Base-by-base conservation (phyloP, 768 basidiomycete species). In the Lentinula raphanica region DNA sequence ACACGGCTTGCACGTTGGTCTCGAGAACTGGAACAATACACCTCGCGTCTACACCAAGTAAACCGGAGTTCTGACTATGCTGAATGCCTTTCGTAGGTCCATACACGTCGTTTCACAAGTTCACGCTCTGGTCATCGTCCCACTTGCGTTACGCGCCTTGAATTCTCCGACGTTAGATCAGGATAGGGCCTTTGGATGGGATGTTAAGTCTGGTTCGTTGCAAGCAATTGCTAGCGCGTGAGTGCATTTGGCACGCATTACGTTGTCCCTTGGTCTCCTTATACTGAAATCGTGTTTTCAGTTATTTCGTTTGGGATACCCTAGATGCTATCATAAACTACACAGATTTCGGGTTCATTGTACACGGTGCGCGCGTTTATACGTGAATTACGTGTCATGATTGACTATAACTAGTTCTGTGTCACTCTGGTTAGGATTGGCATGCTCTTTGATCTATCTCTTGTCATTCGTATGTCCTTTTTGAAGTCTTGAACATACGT, bases 251-350 rank as follows among this genome's bases (percentile, higher is more conserved):
- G n/a, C n/a, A n/a, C n/a, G n/a, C n/a, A n/a, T n/a, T n/a, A n/a
- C n/a, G n/a, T n/a, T n/a, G n/a, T n/a, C n/a, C n/a, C n/a, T n/a
- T n/a, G n/a, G n/a, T n/a, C n/a, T n/a, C n/a, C n/a, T n/a, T n/a
- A n/a, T n/a, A 49, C 28, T 35, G 8, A 2, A 8, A 35, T 35
- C 2, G 11, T 17, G 8, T 21, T 27, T 44, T 19, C 63, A 88
- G 86, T 5, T 88, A 87, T 66, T 94, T 96, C 68, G 62, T 94
- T 19, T 96, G 93, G 93, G 93, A 96, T 65, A 78, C 79, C 0
- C 58, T 90, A 27, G 90, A 92, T 69, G 81, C 85, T 6, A 70
- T 86, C 23, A 54, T 87, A 53, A 85, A 91, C 68, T 88, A 81
- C 63, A 77, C 79, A 49, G 86, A 89, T 58, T 50, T 84, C 3